Base-by-base conservation (phyloP, 2,329 filamentous ascomycete species). In the Botrytis hyacinthi region DNA sequence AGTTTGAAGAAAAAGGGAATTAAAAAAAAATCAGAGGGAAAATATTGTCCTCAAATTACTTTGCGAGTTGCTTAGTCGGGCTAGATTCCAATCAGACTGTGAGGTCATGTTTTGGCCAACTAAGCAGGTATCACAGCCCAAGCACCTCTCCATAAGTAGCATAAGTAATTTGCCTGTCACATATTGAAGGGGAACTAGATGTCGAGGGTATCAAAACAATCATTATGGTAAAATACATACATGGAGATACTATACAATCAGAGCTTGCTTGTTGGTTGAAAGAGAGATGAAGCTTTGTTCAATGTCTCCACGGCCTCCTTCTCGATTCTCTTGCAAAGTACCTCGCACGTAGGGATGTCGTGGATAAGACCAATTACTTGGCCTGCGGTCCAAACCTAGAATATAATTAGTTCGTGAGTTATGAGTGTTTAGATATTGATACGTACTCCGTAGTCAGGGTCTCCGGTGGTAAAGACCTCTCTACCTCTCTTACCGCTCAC, bases 291-390 rank as follows among this genome's bases (percentile, higher is more conserved):
- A 75, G 87, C 88, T 79, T 89, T 88, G 79, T 83, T 86, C 76
- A 95, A 84, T 6, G 91, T 86, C 73, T 88, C 86, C 80, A 92
- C 87, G 0, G 93, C 93, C 82, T 95, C 93, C 81, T 86, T 90
- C 85, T 95, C 92, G 78, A 96, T 95, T 73, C 93, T 88, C 77
- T 85, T 85, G 16, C 94, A 84, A 40, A 96, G 84, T 1, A 84
- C 90, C 65, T 87, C 87, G 80, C 93, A 95, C 0, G 91, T 93
- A 14, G 92, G 92, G 72, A 95, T 93, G 79, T 96, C 93, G 78
- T 95, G 90, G 75, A 96, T 96, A 73, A 96, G 82, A 9, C 93
- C 93, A 77, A 99, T 97, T 77, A 98, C 95, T 82, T 98, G 95
- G 18, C 96, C 96, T 14, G 95, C 94, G 32, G 96, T 98, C 96